Percentiles rank a stretch among this genome's conserved stretches.
Conservation (phyloP, 495 filamentous ascomycete genomes). For the Friedmanniomyces endolithicus region DNA sequence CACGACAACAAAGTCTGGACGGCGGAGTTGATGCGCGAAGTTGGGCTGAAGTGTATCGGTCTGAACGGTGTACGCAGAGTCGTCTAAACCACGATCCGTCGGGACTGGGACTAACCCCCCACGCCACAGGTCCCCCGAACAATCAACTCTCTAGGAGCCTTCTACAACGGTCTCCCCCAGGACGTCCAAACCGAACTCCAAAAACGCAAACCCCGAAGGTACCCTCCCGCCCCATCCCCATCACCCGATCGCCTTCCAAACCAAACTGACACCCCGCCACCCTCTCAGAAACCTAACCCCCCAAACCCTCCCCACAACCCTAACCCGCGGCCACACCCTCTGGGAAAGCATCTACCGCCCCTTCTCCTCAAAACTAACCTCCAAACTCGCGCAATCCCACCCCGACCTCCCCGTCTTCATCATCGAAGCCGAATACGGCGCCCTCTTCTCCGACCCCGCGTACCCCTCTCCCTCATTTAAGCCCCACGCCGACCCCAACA, state of each 20-base stretch:
- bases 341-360: constrained; percentile 65
- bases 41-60: constrained; percentile 69
- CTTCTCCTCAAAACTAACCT: constrained; percentile 53
- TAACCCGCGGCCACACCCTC: constrained; percentile 43
- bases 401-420: constrained; percentile 71
- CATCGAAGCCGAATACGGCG: constrained; percentile 55
- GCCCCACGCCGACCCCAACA: too few relatives aligned
- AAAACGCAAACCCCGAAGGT: constrained; percentile 9
- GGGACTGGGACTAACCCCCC: not conserved
- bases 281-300: constrained; percentile 23
- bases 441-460: constrained; percentile 51
- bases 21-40: constrained; percentile 65
- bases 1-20: constrained; percentile 36
- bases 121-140: constrained; percentile 55
- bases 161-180: constrained; percentile 43
- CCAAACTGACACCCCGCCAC: constrained; percentile 25
- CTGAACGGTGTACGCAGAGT: constrained; percentile 49
- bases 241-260: constrained; percentile 33
- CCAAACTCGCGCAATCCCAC: constrained; percentile 54
- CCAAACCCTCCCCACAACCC: constrained; percentile 40
- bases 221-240: constrained; percentile 31
- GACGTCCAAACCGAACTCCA: constrained; percentile 26
- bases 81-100: not conserved
- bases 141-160: constrained; percentile 63
- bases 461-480: constrained; percentile 24